Evolutionary conservation across 1,139 yeast genomes (phyloP).

Genomic region (Komagataea norvegica): DNA sequence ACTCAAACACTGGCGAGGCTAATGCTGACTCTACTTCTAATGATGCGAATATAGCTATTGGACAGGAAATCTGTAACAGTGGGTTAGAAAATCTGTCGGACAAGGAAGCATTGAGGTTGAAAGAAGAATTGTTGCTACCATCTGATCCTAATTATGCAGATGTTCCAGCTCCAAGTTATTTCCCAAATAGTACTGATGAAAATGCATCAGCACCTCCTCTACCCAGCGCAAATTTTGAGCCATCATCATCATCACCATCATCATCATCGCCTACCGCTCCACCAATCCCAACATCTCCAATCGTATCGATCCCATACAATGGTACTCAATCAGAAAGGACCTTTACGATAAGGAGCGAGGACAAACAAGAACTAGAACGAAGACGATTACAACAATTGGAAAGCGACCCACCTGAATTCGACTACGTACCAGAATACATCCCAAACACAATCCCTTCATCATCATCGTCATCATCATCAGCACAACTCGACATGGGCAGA

Average conservation of each 20-base stretch:
- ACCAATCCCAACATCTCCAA: conserved; percentile 1
- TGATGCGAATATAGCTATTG: not conserved
- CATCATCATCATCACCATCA: not conserved
- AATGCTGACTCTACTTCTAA: not conserved
- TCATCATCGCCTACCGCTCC: not conserved
- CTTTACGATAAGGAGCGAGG: too few relatives aligned
- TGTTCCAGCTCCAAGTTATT: conserved; percentile 22
- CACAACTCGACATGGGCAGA: not conserved
- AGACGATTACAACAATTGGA: conserved; percentile 30
- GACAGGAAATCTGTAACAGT: not conserved
- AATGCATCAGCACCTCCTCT: not conserved
- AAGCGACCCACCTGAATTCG: conserved; percentile 34
- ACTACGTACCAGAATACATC: conserved; percentile 25
- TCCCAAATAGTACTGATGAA: conserved; percentile 1
- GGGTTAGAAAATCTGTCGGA: conserved; percentile 38
- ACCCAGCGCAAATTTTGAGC: not conserved
- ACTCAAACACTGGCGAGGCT: too few relatives aligned
- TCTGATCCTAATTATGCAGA: conserved; percentile 42
- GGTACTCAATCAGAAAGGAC: too few relatives aligned
- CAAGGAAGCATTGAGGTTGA: conserved; percentile 49
- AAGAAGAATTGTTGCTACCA: conserved; percentile 56
- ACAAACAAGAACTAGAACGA: conserved; percentile 33
- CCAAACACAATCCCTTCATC: conserved; percentile 1
- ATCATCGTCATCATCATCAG: not conserved
- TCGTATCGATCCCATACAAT: not conserved